A percentile compares a stretch with the other conserved stretches of the same genome.
These are phyloP conservation scores for Calonectria montana DNA, from an alignment of 2,329 filamentous ascomycete species.

Conservation along the genomic window DNA sequence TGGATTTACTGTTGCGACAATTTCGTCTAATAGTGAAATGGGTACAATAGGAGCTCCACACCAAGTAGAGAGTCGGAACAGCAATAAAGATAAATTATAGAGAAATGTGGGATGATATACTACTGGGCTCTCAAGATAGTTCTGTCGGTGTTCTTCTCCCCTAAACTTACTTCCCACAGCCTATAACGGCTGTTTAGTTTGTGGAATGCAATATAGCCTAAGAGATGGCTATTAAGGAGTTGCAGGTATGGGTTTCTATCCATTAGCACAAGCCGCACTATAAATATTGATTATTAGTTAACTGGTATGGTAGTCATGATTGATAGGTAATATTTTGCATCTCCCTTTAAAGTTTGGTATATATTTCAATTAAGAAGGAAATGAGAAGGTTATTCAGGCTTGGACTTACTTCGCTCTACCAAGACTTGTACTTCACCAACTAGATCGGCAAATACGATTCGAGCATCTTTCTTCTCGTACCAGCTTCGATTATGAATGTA, in stretches of 20 bases:
- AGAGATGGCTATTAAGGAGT: background rate
- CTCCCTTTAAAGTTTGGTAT: background rate
- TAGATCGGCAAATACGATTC: background rate
- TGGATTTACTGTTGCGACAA: no score
- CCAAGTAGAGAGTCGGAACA: no score
- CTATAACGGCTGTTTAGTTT: slow-evolving; percentile 9
- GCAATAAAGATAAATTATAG: background rate
- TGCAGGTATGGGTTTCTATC: background rate
- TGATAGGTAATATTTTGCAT: background rate
- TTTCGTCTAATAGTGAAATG: no score
- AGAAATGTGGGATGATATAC: background rate
- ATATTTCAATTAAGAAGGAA: background rate
- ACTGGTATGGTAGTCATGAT: background rate
- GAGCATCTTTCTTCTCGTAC: slow-evolving; percentile 13
- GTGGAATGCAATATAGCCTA: slow-evolving; percentile 14
- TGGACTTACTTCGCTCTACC: background rate
- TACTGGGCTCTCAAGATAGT: background rate
- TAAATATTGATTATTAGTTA: background rate
- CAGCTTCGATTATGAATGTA: slow-evolving; percentile 23
- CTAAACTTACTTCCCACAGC: slow-evolving; percentile 11
- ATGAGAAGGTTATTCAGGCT: background rate
- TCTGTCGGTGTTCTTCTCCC: background rate
- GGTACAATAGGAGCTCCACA: no score
- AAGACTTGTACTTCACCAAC: background rate
- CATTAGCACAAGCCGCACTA: slow-evolving; percentile 10